phyloP scores from a whole-genome alignment of 83 land plant species.

The Picea abies region DNA sequence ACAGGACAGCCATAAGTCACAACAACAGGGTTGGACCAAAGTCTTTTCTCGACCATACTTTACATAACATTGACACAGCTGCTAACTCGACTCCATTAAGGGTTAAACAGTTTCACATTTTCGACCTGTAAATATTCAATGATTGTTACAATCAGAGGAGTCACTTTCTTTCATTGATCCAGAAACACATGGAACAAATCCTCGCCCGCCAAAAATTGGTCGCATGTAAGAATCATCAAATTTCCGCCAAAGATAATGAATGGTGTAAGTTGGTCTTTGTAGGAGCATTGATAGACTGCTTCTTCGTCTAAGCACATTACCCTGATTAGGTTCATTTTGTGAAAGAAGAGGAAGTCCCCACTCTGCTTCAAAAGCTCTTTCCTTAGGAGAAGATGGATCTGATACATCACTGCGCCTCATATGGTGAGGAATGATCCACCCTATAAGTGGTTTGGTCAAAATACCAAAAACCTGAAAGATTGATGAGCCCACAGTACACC shows the following conservation, averaged over 20 bases:
- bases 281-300: conserved; percentile 34
- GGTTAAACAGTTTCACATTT: not conserved
- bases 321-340: conserved; percentile 9
- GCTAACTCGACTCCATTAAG: not conserved
- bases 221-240: conserved; percentile 61
- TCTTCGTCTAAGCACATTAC: conserved; percentile 11
- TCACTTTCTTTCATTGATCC: not conserved
- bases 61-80: not conserved
- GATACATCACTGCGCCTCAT: conserved; percentile 5
- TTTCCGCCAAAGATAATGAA: conserved; percentile 50
- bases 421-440: conserved; percentile 38
- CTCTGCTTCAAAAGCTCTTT: conserved; percentile 2
- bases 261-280: conserved; percentile 31
- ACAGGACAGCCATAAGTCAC: too few species aligned
- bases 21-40: not conserved
- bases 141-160: not conserved
- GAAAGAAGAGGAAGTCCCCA: conserved; percentile 15
- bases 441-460: conserved; percentile 64
- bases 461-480: conserved; percentile 71
- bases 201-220: conserved; percentile 58
- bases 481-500: not conserved
- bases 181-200: conserved; percentile 34
- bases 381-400: conserved; percentile 17
- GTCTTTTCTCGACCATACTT: not conserved
- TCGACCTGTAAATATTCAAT: not conserved